Base-by-base conservation (phyloP, 495 filamentous ascomycete species). In the Xylaria castorea region DNA sequence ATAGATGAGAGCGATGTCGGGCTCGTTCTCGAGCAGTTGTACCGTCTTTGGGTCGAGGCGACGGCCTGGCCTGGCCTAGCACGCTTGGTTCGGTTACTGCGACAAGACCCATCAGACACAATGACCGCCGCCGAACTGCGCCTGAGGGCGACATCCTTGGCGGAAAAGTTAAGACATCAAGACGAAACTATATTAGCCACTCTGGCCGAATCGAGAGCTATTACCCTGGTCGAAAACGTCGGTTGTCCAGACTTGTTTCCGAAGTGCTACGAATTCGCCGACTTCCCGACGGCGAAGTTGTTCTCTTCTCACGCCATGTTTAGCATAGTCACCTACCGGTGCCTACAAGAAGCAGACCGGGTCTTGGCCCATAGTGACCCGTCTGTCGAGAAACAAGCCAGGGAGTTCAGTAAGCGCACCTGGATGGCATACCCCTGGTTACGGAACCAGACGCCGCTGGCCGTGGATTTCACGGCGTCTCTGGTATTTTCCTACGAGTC, bases 401-500 rank as follows among this genome's bases (percentile, higher is more conserved):
- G 71, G 25, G 66, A 68, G 57, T 77, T 73, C 57, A 79, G 77
- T 20, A 75, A 55, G 25, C 74, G 77, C 8, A 74, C 73, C 58
- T 79, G 77, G 77, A 77, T 76, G 77, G 42, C 70, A 14, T 75
- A 75, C 30, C 61, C 70, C 22, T 77, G 75, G 74, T 70, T 79
- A 70, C 75, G 71, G 8, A 71, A 64, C 18, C 74, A 75, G 69
- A 72, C 63, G 12, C 77, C 77, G 3, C 65, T 78, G 32, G 72
- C 74, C 12, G 71, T 79, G 42, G 77, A 79, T 64, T 79, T 69
- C 70, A 79, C 77, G 16, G 76, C 68, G 5, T 66, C 72, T 12
- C 53, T 76, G 11, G 74, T 71, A n/a, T 79, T 79, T 61, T 76
- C 77, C 48, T 79, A 76, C 57, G 77, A 79, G 66, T 74, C 77